These are phyloP conservation scores for Cryphonectria carpinicola DNA, from an alignment of 2,329 filamentous ascomycete genomes.

Conservation along the genomic window DNA sequence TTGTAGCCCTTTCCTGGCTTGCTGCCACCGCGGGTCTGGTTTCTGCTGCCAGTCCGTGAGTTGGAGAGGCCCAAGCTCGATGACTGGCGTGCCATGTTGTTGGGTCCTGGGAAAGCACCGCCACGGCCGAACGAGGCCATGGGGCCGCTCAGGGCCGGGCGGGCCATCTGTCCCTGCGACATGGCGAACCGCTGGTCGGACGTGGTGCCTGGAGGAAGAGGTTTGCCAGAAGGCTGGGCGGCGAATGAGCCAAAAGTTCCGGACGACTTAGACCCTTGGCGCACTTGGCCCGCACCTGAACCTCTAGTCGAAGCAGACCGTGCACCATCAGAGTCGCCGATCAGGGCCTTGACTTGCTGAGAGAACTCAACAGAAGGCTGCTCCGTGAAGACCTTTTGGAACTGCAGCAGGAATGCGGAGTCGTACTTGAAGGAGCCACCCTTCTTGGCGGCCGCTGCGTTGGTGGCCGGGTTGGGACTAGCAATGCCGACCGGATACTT, in stretches of 20 bases:
- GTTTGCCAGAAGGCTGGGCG: constrained; percentile 54
- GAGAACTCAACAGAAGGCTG: constrained; percentile 95
- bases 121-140: constrained; percentile 67
- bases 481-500: constrained; percentile 82
- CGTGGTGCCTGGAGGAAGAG: constrained; percentile 75
- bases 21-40: constrained; percentile 59
- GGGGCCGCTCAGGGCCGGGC: constrained; percentile 52
- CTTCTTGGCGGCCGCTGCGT: constrained; percentile 78
- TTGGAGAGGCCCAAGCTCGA: constrained; percentile 52
- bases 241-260: constrained; percentile 68
- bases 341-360: constrained; percentile 80
- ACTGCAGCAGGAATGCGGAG: constrained; percentile 92
- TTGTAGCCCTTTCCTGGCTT: constrained; percentile 59
- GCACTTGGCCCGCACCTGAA: constrained; percentile 39
- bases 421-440: constrained; percentile 90
- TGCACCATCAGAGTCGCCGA: constrained; percentile 74
- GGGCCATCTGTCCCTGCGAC: constrained; percentile 56
- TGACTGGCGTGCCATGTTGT: constrained; percentile 67
- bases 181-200: constrained; percentile 76
- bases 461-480: constrained; percentile 91
- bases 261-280: constrained; percentile 57
- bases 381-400: constrained; percentile 94
- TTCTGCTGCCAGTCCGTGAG: constrained; percentile 70
- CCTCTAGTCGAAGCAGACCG: constrained; percentile 66
- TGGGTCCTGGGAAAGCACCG: constrained; percentile 64